Conservation (phyloP, 768 basidiomycete genomes). For the Austroboletus festivus region DNA sequence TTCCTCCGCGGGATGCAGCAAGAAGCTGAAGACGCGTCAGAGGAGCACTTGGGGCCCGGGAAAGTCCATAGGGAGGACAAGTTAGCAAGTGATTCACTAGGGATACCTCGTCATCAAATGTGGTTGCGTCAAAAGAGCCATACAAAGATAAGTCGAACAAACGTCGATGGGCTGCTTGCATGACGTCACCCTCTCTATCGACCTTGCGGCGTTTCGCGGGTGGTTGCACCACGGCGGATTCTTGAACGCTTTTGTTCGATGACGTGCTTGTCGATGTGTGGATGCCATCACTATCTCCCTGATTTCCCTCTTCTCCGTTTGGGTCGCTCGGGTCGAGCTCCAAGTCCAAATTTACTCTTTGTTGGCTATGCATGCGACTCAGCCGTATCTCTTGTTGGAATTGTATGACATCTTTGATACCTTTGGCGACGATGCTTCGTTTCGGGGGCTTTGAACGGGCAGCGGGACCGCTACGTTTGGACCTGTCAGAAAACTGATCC, state of each 20-base stretch:
- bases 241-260: not conserved
- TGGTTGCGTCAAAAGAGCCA: conserved; percentile 13
- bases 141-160: conserved; percentile 56
- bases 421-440: conserved; percentile 62
- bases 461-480: conserved; percentile 27
- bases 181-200: conserved; percentile 21
- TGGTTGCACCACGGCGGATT: conserved; percentile 2
- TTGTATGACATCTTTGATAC: conserved; percentile 65
- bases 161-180: conserved; percentile 51
- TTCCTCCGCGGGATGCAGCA: conserved; percentile 54
- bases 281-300: conserved; percentile 18
- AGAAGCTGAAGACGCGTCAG: conserved; percentile 72
- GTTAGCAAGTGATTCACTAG: conserved; percentile 56
- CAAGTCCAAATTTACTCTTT: conserved; percentile 37
- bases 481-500: conserved; percentile 46
- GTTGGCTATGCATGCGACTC: conserved; percentile 36
- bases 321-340: conserved; percentile 34
- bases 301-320: conserved; percentile 32
- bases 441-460: conserved; percentile 62
- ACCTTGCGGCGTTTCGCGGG: conserved; percentile 33
- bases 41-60: conserved; percentile 22
- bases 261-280: conserved; percentile 11
- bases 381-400: conserved; percentile 64
- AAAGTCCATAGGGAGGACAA: conserved; percentile 32
- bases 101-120: conserved; percentile 23